phyloP scores from a whole-genome alignment of 192 early-diverging fungal species.

The Helicostylum pulchrum region DNA sequence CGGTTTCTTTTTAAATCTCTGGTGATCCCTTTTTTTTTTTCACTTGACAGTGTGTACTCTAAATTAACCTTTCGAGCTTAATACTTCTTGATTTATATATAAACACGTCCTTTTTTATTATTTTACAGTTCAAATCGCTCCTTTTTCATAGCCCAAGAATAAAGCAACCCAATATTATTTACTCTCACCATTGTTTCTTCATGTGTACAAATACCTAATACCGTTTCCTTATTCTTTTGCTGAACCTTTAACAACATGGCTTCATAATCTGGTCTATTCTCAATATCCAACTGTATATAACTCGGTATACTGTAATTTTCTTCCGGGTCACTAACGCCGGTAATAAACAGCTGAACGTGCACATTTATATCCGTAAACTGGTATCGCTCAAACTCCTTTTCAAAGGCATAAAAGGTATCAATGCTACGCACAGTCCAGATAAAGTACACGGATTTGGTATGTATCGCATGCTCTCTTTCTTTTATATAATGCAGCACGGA shows the following conservation, averaged over 20 bases:
- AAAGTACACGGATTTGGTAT: not conserved
- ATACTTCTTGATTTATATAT: too few species aligned
- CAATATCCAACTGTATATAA: not conserved
- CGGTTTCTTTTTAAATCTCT: too few species aligned
- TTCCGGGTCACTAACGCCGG: not conserved
- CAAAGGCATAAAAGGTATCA: conserved; percentile 10
- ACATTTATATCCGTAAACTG: not conserved
- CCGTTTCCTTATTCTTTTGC: not conserved
- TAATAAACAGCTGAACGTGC: not conserved
- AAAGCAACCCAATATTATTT: not conserved
- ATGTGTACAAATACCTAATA: not conserved
- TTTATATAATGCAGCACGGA: conserved; percentile 11
- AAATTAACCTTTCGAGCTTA: too few species aligned
- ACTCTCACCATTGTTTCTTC: not conserved
- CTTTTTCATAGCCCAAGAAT: not conserved
- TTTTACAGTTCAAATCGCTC: not conserved
- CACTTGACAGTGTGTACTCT: too few species aligned
- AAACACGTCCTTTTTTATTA: too few species aligned
- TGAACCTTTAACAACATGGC: not conserved
- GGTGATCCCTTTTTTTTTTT: too few species aligned
- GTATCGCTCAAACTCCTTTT: not conserved
- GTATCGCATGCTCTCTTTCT: not conserved
- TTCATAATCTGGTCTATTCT: too few species aligned
- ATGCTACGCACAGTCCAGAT: conserved; percentile 4
- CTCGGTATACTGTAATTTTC: not conserved